phyloP scores from a whole-genome alignment of 2,329 filamentous ascomycete species.

The Gaeumannomyces sp. region DNA sequence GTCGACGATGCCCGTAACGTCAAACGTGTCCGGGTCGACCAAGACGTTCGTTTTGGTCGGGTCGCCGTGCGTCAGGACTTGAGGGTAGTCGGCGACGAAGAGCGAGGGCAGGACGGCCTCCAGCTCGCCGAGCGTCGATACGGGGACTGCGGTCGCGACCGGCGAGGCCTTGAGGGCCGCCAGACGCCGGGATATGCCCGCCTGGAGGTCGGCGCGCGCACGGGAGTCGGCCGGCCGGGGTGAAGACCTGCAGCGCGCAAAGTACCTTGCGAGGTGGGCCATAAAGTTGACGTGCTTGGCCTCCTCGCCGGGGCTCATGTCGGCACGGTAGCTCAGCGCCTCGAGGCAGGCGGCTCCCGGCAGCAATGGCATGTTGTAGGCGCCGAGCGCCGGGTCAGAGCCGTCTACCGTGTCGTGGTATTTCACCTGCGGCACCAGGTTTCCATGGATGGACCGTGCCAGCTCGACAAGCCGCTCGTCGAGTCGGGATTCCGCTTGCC shows the following conservation, averaged over 20 bases:
- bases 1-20: slow-evolving; percentile 32
- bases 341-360: neutral
- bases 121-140: neutral
- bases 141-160: neutral
- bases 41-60: slow-evolving; percentile 33
- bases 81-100: neutral
- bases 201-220: neutral
- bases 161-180: neutral
- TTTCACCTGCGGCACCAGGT: neutral
- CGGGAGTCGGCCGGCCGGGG: neutral
- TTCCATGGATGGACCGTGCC: neutral
- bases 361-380: neutral
- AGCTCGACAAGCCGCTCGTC: neutral
- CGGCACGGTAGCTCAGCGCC: neutral
- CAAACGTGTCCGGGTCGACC: slow-evolving; percentile 26
- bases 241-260: neutral
- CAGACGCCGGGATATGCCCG: neutral
- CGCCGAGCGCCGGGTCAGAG: neutral
- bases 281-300: neutral
- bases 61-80: slow-evolving; percentile 23
- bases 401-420: neutral
- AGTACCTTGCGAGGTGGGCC: neutral
- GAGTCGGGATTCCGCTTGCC: neutral
- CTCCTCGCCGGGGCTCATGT: neutral
- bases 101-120: neutral